Percentiles rank a stretch among this genome's conserved stretches.
These are phyloP conservation scores for Saccharomycopsis selenospora DNA, from an alignment of 805 yeast genomes.

Conservation along the genomic window DNA sequence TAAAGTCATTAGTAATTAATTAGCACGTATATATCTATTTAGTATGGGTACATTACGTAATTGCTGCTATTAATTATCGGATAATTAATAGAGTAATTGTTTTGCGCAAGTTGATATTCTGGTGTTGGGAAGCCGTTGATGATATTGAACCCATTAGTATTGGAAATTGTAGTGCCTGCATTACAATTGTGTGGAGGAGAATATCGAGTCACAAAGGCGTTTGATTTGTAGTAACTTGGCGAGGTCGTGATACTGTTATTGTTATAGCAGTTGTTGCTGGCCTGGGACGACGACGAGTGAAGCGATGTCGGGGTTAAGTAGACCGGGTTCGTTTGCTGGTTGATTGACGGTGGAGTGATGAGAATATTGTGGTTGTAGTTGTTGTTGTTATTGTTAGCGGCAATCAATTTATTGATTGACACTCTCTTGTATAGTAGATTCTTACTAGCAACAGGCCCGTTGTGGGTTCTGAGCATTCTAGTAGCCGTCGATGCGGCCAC, in stretches of 20 bases:
- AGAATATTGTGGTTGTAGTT: not conserved
- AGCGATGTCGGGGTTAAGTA: not conserved
- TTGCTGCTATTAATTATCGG: too few species aligned
- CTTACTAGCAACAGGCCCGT: too few species aligned
- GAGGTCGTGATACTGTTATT: not conserved
- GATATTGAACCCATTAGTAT: too few species aligned
- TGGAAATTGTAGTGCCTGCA: too few species aligned
- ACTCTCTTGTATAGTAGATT: not conserved
- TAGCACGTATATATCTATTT: too few species aligned
- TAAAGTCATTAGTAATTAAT: too few species aligned
- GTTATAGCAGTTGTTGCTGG: too few species aligned
- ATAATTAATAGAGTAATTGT: not conserved
- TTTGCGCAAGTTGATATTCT: not conserved
- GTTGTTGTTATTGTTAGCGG: not conserved
- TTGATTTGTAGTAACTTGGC: not conserved
- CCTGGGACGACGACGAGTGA: conserved; percentile 1
- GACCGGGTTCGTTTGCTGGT: not conserved
- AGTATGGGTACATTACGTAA: conserved; percentile 2
- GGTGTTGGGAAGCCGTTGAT: not conserved
- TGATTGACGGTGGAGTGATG: not conserved
- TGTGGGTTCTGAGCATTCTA: too few species aligned
- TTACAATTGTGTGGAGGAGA: too few species aligned
- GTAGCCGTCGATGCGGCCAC: too few species aligned
- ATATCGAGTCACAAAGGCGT: too few species aligned
- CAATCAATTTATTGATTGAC: not conserved